Percentiles rank a stretch among this genome's conserved stretches.
Evolutionary conservation across 139 green algal species (phyloP).

Genomic region (Chlorella sp.): DNA sequence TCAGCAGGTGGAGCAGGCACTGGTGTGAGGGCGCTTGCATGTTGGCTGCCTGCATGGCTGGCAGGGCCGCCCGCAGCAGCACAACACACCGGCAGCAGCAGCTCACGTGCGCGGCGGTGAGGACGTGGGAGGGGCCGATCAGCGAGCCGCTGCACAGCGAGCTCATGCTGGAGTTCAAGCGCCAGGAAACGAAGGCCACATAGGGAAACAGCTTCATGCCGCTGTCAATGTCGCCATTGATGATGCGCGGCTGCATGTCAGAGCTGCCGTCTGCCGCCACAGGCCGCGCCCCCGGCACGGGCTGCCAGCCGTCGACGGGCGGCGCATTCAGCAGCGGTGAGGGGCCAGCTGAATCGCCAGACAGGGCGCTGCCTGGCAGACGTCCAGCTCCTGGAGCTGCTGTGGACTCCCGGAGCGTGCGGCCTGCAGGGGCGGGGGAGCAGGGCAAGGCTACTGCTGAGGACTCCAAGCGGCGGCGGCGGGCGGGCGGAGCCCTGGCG

Average conservation of each 20-base stretch:
- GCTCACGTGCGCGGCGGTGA: slow-evolving; percentile 7
- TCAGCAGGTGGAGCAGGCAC: neutral
- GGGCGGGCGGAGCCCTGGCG: no score
- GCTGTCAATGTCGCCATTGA: neutral
- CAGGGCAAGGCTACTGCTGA: no score
- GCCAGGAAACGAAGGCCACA: neutral
- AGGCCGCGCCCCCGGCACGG: neutral
- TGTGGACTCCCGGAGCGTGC: neutral
- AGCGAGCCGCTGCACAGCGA: neutral
- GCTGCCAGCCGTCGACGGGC: neutral
- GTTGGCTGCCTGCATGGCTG: neutral
- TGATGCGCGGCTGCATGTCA: slow-evolving; percentile 2
- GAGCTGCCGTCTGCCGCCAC: neutral
- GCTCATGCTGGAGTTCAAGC: neutral
- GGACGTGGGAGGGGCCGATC: neutral
- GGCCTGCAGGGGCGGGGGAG: neutral
- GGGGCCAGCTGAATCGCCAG: neutral
- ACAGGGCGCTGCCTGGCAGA: neutral
- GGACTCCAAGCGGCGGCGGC: no score
- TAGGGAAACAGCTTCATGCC: neutral
- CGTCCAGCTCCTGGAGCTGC: neutral
- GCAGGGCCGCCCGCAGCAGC: no score
- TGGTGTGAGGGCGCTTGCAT: neutral
- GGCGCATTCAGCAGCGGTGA: neutral
- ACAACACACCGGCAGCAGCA: neutral